Evolutionary conservation across 805 yeast genomes (phyloP), one percentile per base, ranked within the genome.

Genomic region (Metschnikowia noctiluminum): DNA sequence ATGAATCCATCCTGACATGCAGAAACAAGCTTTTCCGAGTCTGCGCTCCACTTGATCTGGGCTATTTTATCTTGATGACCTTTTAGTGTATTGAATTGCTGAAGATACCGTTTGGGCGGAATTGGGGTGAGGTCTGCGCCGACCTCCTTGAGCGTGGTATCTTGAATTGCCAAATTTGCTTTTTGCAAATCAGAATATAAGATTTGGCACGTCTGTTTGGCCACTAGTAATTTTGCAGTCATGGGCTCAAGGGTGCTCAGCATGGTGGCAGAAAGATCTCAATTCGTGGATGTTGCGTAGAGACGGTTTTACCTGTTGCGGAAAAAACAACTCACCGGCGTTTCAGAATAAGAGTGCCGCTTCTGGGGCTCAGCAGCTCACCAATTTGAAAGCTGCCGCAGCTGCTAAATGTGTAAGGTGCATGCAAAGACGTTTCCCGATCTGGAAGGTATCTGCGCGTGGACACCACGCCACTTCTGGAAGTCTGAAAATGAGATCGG

Each of bases 1-100:
- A 89, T 72, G 60, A 81, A 86, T 2, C 96, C 96, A 65, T 91
- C 97, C 62, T 88, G 96, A 27, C 92, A 84, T 0, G 89, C 89
- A 43, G 89, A 80, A 8, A 89, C 64, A 2, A 90, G 60, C 40
- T 74, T 76, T 40, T 68, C 64, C n/a, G 87, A 77, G 60, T 84
- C 84, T 0, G 71, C 62, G 46, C 82, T 77, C 95, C 96, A 87
- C 45, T 80, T 72, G 49, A 87, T 70, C 49, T 82, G 80, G 8
- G 84, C 76, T 16, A 90, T 78, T 61, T 90, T 89, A 61, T 82
- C 85, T 55, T 79, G 79, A 62, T 91, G 97, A 1, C 89, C 89
- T 45, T 63, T 69, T 37, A 81, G 63, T 1, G 77, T 69, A 46
- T 63, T 60, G 51, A 67, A 68, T 26, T 69, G 62, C 45, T 62